Evolutionary conservation across 805 yeast genomes (phyloP).

Genomic region (Saccharomycopsis fermentans): DNA sequence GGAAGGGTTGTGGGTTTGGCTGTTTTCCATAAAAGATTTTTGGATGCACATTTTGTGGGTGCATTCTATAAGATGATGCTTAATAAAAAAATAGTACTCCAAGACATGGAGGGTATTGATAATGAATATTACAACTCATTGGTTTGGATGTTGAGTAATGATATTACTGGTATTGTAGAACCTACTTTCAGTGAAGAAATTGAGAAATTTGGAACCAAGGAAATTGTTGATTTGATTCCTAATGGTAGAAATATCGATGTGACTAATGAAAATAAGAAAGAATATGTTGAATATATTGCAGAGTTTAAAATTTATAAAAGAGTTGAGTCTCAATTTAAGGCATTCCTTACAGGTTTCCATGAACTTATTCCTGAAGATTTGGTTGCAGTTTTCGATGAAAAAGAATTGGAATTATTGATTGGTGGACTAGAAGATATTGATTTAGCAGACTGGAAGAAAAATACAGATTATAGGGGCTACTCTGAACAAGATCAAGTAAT

Average conservation of each 20-base stretch:
- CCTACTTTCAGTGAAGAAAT: conserved; percentile 84
- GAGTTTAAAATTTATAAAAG: conserved; percentile 94
- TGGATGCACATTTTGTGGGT: conserved; percentile 97
- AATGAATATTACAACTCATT: conserved; percentile 85
- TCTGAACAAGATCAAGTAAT: conserved; percentile 93
- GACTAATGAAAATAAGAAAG: conserved; percentile 88
- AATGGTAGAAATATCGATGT: conserved; percentile 85
- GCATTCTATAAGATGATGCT: conserved; percentile 97
- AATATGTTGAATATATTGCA: conserved; percentile 86
- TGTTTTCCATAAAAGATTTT: conserved; percentile 94
- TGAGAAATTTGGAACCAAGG: conserved; percentile 90
- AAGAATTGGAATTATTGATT: conserved; percentile 90
- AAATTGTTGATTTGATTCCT: conserved; percentile 81
- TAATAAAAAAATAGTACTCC: conserved; percentile 85
- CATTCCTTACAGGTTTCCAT: conserved; percentile 94
- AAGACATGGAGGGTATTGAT: conserved; percentile 93
- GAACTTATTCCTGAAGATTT: conserved; percentile 95
- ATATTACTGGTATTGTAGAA: conserved; percentile 80
- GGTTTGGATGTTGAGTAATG: conserved; percentile 94
- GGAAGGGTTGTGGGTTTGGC: conserved; percentile 98
- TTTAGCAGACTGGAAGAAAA: conserved; percentile 98
- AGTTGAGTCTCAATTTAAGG: conserved; percentile 91
- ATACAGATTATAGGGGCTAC: conserved; percentile 97
- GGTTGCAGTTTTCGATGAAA: conserved; percentile 93
- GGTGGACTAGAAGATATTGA: conserved; percentile 98